Evolutionary conservation across 2,329 filamentous ascomycete species (phyloP).

Genomic region (Hypoxylon sp.): DNA sequence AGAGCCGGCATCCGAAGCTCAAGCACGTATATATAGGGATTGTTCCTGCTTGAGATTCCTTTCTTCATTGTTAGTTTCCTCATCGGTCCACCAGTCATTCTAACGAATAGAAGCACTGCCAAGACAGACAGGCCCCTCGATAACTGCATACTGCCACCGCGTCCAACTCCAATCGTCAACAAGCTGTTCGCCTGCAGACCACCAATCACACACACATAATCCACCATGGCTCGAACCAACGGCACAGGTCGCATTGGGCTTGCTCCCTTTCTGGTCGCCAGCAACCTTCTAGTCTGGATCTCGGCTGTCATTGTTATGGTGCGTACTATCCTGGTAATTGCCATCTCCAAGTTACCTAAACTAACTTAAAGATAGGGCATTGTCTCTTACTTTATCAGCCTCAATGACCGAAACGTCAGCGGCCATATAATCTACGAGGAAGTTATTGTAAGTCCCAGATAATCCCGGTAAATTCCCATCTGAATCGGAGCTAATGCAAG

Average conservation of each 20-base stretch:
- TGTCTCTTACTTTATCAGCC: slow-evolving; percentile 49
- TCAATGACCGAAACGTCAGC: slow-evolving; percentile 33
- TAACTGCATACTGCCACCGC: not conserved
- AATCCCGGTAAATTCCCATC: not conserved
- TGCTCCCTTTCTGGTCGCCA: slow-evolving; percentile 47
- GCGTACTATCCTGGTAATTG: no score
- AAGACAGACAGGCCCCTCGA: not conserved
- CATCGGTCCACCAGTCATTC: slow-evolving; percentile 8
- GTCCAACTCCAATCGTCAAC: not conserved
- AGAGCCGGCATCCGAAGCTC: slow-evolving; percentile 16
- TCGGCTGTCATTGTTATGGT: slow-evolving; percentile 54
- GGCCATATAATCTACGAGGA: slow-evolving; percentile 50
- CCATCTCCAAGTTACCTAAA: no score
- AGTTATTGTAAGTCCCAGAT: slow-evolving; percentile 49
- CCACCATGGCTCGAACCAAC: slow-evolving; percentile 33
- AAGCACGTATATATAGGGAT: slow-evolving; percentile 16
- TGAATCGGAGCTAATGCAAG: slow-evolving; percentile 5
- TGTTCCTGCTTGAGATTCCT: slow-evolving; percentile 1
- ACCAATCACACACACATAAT: slow-evolving; percentile 8
- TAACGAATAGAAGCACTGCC: no score
- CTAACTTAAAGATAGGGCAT: no score
- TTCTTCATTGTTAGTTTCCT: slow-evolving; percentile 2
- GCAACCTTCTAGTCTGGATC: slow-evolving; percentile 50
- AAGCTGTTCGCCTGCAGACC: not conserved
- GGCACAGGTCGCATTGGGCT: slow-evolving; percentile 40